These are phyloP conservation scores for Rhodotorula kratochvilovae DNA, from an alignment of 768 basidiomycete genomes.

Conservation along the genomic window DNA sequence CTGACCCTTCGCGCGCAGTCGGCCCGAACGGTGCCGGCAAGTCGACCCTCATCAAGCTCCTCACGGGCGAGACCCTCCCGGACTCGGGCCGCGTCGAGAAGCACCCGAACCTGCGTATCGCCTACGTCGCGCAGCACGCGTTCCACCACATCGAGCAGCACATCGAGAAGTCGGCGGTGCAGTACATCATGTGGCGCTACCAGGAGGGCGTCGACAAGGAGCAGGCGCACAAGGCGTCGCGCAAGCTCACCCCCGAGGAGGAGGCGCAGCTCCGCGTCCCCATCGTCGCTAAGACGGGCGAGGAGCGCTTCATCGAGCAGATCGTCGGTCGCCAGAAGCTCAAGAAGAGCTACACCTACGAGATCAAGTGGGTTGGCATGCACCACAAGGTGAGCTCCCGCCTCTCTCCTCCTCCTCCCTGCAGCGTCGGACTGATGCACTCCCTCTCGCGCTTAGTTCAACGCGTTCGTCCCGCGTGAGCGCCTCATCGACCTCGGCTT, in stretches of 20 bases:
- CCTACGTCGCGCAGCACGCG: conserved; percentile 96
- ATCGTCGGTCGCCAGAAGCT: conserved; percentile 93
- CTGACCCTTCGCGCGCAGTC: conserved; percentile 53
- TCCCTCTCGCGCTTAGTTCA: conserved; percentile 70
- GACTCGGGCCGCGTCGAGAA: conserved; percentile 90
- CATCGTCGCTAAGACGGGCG: conserved; percentile 86
- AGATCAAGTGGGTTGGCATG: conserved; percentile 54
- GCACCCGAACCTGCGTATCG: conserved; percentile 86
- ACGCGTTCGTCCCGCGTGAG: conserved; percentile 87
- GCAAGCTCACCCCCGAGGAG: conserved; percentile 83
- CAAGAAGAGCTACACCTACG: conserved; percentile 91
- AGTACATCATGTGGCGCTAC: conserved; percentile 98
- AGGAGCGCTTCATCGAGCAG: conserved; percentile 44
- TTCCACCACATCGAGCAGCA: conserved; percentile 92
- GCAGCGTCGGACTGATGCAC: background rate
- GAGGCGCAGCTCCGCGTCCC: conserved; percentile 70
- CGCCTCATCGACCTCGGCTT: conserved; percentile 80
- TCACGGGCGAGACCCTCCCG: conserved; percentile 87
- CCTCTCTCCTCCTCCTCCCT: background rate
- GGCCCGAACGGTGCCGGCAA: conserved; percentile 96
- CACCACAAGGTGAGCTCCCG: conserved; percentile 45
- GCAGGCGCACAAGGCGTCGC: conserved; percentile 82
- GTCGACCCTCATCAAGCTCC: conserved; percentile 87
- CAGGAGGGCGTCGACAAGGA: conserved; percentile 98
- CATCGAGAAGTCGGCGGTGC: conserved; percentile 90